Conservation (phyloP, 148 eudicot species). For the Oxyria digyna region DNA sequence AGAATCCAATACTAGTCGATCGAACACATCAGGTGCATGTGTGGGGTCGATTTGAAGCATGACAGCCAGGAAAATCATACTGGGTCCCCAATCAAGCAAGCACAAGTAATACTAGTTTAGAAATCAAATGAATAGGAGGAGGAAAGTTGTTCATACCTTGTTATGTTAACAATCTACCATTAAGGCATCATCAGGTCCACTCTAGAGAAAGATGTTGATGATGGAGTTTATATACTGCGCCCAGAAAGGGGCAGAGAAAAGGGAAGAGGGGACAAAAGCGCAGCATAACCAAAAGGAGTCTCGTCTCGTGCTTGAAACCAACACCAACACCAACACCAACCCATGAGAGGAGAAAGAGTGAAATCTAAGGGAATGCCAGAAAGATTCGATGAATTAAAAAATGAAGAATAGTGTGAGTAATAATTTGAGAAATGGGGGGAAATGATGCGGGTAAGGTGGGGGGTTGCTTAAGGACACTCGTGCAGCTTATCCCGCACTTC, state of each 20-base stretch:
- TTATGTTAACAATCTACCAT: too few species aligned
- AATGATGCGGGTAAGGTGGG: constrained; percentile 11
- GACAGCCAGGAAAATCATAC: not conserved
- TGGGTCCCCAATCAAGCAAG: not conserved
- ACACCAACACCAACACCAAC: too few species aligned
- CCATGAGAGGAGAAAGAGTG: not conserved
- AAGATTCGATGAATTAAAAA: not conserved
- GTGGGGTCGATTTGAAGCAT: not conserved
- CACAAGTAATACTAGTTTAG: not conserved
- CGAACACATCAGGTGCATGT: constrained; percentile 4
- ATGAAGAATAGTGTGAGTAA: too few species aligned
- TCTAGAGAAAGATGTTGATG: not conserved
- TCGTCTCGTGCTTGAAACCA: not conserved
- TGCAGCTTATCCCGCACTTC: constrained; percentile 4
- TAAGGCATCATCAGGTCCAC: too few species aligned
- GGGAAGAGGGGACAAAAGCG: not conserved
- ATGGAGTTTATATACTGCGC: not conserved
- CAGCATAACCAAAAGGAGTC: not conserved
- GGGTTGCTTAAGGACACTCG: constrained; percentile 7
- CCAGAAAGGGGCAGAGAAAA: constrained; percentile 6
- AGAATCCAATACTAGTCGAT: not conserved
- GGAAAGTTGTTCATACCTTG: not conserved
- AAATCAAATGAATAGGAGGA: too few species aligned
- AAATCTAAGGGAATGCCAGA: not conserved
- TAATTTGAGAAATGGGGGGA: not conserved